phyloP scores from a whole-genome alignment of 805 yeast species.

The Hermanozyma aechmeae region DNA sequence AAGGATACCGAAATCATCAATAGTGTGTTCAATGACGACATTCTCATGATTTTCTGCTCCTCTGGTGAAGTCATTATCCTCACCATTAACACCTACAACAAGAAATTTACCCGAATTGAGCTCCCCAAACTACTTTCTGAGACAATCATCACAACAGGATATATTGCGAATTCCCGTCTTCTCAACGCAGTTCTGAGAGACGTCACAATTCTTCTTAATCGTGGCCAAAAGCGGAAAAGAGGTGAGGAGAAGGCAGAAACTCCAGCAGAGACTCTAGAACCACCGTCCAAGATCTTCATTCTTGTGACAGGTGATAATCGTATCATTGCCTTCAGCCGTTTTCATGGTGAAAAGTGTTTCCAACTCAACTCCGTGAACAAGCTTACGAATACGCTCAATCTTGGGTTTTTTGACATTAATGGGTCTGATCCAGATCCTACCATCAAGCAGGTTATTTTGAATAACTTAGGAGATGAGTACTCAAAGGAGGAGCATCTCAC shows the following conservation, averaged over 20 bases:
- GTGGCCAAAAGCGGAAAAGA: constrained; percentile 23
- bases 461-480: constrained; percentile 52
- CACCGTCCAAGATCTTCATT: constrained; percentile 34
- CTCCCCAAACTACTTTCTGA: constrained; percentile 33
- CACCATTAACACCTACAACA: constrained; percentile 30
- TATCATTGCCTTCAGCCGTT: constrained; percentile 51
- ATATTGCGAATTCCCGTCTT: constrained; percentile 45
- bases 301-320: constrained; percentile 74
- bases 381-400: constrained; percentile 32
- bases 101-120: constrained; percentile 21
- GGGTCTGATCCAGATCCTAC: constrained; percentile 61
- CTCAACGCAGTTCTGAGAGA: constrained; percentile 32
- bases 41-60: constrained; percentile 51
- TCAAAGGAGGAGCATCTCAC: constrained; percentile 55
- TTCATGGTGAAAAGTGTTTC: constrained; percentile 43
- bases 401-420: constrained; percentile 41
- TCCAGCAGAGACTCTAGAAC: constrained; percentile 11
- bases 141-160: constrained; percentile 61
- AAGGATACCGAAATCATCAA: constrained; percentile 52
- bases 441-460: constrained; percentile 57
- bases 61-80: constrained; percentile 63
- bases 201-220: constrained; percentile 15
- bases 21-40: constrained; percentile 55
- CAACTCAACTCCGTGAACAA: constrained; percentile 42
- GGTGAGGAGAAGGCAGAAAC: constrained; percentile 4